Percentiles rank a stretch among this genome's conserved stretches.
Conservation (phyloP, 495 filamentous ascomycete genomes). For the Schizothecium vesticola region DNA sequence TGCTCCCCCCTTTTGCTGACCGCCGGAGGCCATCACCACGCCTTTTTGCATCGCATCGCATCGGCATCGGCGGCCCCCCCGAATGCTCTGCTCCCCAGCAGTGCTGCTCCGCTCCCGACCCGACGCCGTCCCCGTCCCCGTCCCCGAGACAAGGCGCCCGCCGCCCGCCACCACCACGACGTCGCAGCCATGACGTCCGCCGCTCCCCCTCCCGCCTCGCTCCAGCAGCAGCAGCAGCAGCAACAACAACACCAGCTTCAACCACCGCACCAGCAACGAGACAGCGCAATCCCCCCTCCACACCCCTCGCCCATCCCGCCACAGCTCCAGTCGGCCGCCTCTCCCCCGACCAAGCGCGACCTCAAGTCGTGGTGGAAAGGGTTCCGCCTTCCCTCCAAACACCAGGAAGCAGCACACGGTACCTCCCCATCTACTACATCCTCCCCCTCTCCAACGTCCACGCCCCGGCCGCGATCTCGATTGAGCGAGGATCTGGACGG, state of each 20-base stretch:
- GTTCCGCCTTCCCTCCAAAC: constrained; percentile 70
- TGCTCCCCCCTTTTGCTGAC: neutral
- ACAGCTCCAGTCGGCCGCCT: constrained; percentile 41
- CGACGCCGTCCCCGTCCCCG: constrained; percentile 14
- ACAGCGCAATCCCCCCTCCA: constrained; percentile 15
- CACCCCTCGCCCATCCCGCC: constrained; percentile 15
- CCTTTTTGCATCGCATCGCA: neutral
- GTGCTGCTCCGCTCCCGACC: constrained; percentile 5
- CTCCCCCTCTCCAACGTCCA: constrained; percentile 11
- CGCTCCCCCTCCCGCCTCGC: constrained; percentile 17
- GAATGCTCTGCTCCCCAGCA: neutral
- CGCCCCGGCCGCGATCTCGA: constrained; percentile 11
- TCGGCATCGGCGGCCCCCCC: neutral
- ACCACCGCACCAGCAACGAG: constrained; percentile 7
- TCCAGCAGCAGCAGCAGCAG: constrained; percentile 18
- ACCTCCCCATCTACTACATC: constrained; percentile 29
- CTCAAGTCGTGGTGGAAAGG: constrained; percentile 88
- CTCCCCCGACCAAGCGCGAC: constrained; percentile 66
- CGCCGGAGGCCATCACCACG: neutral
- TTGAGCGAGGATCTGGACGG: constrained; percentile 22
- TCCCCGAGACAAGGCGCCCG: constrained; percentile 16
- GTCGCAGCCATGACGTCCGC: constrained; percentile 32
- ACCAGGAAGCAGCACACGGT: constrained; percentile 71
- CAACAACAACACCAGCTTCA: constrained; percentile 11
- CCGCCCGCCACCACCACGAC: constrained; percentile 6